A percentile compares a stretch with the other conserved stretches of the same genome.
These are phyloP conservation scores for Pyrenophora tritici-repentis DNA, from an alignment of 2,329 filamentous ascomycete genomes.

Conservation along the genomic window DNA sequence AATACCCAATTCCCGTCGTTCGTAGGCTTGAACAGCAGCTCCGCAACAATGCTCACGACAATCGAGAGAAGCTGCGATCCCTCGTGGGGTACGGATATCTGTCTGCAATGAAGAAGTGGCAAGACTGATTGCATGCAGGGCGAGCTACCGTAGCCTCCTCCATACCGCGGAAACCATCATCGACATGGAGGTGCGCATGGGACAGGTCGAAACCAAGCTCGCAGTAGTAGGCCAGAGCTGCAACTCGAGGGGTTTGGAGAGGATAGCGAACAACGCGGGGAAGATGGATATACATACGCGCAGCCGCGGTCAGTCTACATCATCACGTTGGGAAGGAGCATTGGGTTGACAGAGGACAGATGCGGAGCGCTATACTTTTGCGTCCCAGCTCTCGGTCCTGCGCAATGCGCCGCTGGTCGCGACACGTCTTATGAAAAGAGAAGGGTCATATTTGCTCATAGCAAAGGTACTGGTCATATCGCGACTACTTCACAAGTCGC, in stretches of 20 bases:
- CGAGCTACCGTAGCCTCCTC: conserved; percentile 83
- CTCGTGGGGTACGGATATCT: conserved; percentile 63
- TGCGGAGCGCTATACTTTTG: conserved; percentile 53
- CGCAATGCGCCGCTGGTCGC: conserved; percentile 61
- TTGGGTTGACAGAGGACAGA: conserved; percentile 42
- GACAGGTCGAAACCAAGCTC: conserved; percentile 72
- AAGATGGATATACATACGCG: conserved; percentile 55
- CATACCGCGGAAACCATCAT: conserved; percentile 94
- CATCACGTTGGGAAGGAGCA: conserved; percentile 1
- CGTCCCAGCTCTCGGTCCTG: conserved; percentile 63
- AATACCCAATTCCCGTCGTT: conserved; percentile 66
- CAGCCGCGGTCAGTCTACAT: conserved; percentile 45
- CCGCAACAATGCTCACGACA: conserved; percentile 64
- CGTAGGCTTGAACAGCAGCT: conserved; percentile 68
- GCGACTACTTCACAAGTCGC: conserved; percentile 73
- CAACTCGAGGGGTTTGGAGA: conserved; percentile 71
- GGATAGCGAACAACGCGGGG: conserved; percentile 64
- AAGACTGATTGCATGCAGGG: conserved; percentile 47
- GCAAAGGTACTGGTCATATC: conserved; percentile 74
- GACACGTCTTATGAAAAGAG: conserved; percentile 57
- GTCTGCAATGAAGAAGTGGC: neutral
- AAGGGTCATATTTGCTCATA: conserved; percentile 58
- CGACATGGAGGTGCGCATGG: conserved; percentile 80
- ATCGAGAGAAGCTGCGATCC: conserved; percentile 68
- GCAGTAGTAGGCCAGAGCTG: conserved; percentile 75